Percentiles rank a stretch among this genome's conserved stretches.
Conservation (phyloP, 805 yeast genomes). For the Suhomyces sp. region DNA sequence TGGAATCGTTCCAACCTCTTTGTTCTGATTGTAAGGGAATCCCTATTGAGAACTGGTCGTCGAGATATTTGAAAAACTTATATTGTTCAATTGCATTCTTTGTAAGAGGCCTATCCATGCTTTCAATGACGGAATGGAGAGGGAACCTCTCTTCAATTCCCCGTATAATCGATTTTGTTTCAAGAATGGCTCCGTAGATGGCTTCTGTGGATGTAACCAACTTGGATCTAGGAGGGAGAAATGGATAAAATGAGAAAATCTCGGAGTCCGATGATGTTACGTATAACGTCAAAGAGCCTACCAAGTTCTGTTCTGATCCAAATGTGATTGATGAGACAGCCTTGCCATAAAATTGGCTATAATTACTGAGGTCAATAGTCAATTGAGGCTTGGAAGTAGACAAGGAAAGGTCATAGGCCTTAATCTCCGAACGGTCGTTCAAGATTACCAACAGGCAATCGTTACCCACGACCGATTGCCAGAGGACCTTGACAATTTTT, state of each 20-base stretch:
- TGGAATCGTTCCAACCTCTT: not conserved
- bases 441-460: conserved; percentile 27
- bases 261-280: conserved; percentile 20
- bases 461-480: conserved; percentile 24
- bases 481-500: conserved; percentile 21
- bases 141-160: conserved; percentile 13
- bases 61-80: conserved; percentile 14
- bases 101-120: conserved; percentile 14
- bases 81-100: conserved; percentile 17
- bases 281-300: conserved; percentile 32
- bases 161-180: conserved; percentile 11
- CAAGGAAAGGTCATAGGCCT: conserved; percentile 19
- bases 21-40: conserved; percentile 15
- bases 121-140: conserved; percentile 6
- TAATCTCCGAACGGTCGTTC: conserved; percentile 17
- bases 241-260: conserved; percentile 31
- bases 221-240: conserved; percentile 14
- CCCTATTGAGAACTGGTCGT: conserved; percentile 11
- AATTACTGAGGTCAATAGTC: conserved; percentile 15
- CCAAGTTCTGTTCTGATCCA: conserved; percentile 24
- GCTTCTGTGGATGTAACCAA: conserved; percentile 17
- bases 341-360: conserved; percentile 12
- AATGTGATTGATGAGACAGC: conserved; percentile 26
- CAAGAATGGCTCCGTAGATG: conserved; percentile 16
- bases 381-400: conserved; percentile 19